Evolutionary conservation across 176 grass and related monocot species (phyloP).

Genomic region (Stipa capillata): DNA sequence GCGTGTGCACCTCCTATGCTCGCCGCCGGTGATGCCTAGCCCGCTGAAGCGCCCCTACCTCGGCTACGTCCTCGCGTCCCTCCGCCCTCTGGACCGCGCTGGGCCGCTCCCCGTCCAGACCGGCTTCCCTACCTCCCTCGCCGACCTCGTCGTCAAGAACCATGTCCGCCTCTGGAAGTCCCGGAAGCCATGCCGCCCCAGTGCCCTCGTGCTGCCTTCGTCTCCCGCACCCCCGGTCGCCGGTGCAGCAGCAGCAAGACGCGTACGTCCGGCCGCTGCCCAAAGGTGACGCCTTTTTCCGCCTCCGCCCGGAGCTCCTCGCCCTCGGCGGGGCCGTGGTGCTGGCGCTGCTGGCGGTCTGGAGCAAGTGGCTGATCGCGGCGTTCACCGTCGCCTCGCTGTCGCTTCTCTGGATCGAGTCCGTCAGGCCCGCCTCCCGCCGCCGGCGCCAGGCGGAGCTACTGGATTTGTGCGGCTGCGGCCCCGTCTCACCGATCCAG

Average conservation of each 20-base stretch:
- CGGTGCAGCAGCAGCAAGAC: background rate
- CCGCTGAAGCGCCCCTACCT: constrained; percentile 33
- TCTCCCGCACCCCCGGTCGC: too few relatives aligned
- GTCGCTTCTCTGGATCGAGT: constrained; percentile 46
- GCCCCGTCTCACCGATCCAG: constrained; percentile 39
- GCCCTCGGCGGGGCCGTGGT: constrained; percentile 31
- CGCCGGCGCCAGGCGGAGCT: background rate
- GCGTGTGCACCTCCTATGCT: constrained; percentile 4
- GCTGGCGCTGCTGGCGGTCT: constrained; percentile 46
- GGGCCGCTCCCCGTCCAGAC: constrained; percentile 52
- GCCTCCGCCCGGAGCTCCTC: constrained; percentile 28
- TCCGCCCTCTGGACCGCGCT: constrained; percentile 16
- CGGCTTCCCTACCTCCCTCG: constrained; percentile 85
- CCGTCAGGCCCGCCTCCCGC: background rate
- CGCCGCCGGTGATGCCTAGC: constrained; percentile 41
- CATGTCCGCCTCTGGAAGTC: constrained; percentile 52
- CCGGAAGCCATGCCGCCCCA: background rate
- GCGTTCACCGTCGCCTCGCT: constrained; percentile 37
- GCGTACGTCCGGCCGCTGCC: background rate
- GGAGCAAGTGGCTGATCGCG: constrained; percentile 40
- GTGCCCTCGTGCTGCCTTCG: background rate
- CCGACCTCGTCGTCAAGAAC: constrained; percentile 79
- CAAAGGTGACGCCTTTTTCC: background rate
- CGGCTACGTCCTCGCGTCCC: constrained; percentile 40
- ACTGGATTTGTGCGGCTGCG: constrained; percentile 7